Conservation (phyloP, 805 yeast genomes). For the Wickerhamomyces xylosicus region DNA sequence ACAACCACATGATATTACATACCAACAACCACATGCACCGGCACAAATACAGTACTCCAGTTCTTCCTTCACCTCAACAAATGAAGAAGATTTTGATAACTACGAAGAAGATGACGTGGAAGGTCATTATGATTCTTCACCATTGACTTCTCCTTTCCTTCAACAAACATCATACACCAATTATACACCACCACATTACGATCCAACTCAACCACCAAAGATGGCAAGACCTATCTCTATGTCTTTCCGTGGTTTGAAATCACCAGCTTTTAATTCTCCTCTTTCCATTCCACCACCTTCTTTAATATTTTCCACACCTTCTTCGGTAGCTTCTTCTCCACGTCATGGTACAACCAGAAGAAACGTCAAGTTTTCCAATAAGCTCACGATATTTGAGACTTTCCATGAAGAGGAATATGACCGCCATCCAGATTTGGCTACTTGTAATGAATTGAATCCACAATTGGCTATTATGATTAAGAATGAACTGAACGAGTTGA, state of each 20-base stretch:
- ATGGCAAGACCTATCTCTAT: conserved; percentile 27
- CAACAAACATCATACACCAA: conserved; percentile 13
- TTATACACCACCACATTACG: background rate
- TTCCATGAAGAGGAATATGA: conserved; percentile 79
- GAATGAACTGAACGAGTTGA: conserved; percentile 73
- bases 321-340: background rate
- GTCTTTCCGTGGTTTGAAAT: conserved; percentile 55
- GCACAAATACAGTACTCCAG: no score
- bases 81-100: background rate
- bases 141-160: conserved; percentile 15
- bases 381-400: conserved; percentile 78
- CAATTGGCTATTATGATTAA: conserved; percentile 75
- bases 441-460: conserved; percentile 88
- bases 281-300: conserved; percentile 22
- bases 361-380: conserved; percentile 60
- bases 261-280: conserved; percentile 36
- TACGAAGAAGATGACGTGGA: background rate
- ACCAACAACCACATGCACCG: no score
- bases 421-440: conserved; percentile 85
- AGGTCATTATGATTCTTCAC: conserved; percentile 5
- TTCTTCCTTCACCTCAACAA: conserved; percentile 4
- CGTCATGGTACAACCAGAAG: background rate
- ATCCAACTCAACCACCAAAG: background rate
- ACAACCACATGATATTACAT: no score
- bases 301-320: background rate